Base-by-base conservation (phyloP, 106 monocot genomes). In the Triglochin maritima region DNA sequence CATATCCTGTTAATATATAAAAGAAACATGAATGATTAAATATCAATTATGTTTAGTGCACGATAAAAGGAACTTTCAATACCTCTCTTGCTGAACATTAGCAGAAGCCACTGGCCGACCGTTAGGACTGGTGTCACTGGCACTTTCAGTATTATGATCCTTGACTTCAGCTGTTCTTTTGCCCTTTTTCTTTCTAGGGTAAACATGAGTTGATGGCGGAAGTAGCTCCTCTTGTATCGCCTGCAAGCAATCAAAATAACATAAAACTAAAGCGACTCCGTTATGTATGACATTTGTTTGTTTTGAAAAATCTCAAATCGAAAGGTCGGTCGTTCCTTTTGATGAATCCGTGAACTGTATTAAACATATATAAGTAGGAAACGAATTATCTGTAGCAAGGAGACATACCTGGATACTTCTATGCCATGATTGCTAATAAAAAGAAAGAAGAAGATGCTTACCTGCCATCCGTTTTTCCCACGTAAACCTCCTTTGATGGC, bases 381-480 rank as follows among this genome's bases (percentile, higher is more conserved):
- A 29, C 29, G 29, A 29, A 29, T 29, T 29, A 29, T 29, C 29
- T 29, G 29, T 29, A 29, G 29, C 29, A 29, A 29, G 29, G 29
- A 29, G 29, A 29, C 29, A 29, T 29, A 29, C 1, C 29, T 1
- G 1, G 29, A 29, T 29, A 29, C 29, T 29, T 29, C 29, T 29
- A 29, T 29, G 29, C 29, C 29, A 29, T 29, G 1, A 29, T 29
- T 29, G 29, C 29, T 29, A 29, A 3, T 44, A 9, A 58, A 17
- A 57, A 14, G 47, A 58, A 56, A 16, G 3, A 57, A 17, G 69
- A 8, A 57, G 7, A 63, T 75, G 13, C 72, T 57, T 57, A 98
- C 96, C 91, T 86, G 81, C 91, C 96, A 98, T 50, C 96, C 96
- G 63, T 98, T 82, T 66, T 88, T 88, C 71, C 96, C 96, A 77